Base-by-base conservation (phyloP, 768 basidiomycete species). In the Leccinum subtestaceum region DNA sequence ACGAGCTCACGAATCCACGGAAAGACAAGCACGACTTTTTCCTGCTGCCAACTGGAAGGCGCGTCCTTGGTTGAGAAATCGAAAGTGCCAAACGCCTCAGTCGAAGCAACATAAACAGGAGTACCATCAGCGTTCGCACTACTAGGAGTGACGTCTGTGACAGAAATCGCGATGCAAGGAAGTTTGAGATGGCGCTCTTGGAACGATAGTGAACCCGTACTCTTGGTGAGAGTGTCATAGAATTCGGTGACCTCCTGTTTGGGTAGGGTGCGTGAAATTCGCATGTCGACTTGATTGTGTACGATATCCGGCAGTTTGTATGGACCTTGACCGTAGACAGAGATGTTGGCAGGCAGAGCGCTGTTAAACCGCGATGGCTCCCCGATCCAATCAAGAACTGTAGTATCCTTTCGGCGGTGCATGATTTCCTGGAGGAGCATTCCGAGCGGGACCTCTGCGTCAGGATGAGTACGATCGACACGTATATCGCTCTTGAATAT, bases 311-410 rank as follows among this genome's bases (percentile, higher is more conserved):
- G 56, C 5, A 53, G 23, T 9, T 17, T 40, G 27, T 62, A 56
- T 6, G 51, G 29, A 11, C 8, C 4, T n/a, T 27, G 59, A 12
- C 11, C 17, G 52, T 67, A 67, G 15, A 60, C 65, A 2, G 65
- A 48, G 32, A 66, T 53, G 0, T 57, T 19, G 10, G 65, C 56
- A 12, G 65, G 65, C 2, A 67, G 29, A 36, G 51, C 53, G 31
- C 60, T 65, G 27, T 67, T 49, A 25, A 67, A 67, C 15, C 23
- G 50, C 1, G 66, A 67, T 25, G 63, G 15, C 12, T 40, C 17
- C 23, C 66, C 66, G 5, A 60, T 7, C 66, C 66, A 67, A 56
- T 67, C 66, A 4, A 67, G 58, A n/a, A 64, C 63, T 7, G 58
- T 55, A 11, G 32, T n/a, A 7, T 64, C 66, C n/a, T 56, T 52